Conservation (phyloP, 305 asterid genomes). For the Fraxinus xanthoxyloides region DNA sequence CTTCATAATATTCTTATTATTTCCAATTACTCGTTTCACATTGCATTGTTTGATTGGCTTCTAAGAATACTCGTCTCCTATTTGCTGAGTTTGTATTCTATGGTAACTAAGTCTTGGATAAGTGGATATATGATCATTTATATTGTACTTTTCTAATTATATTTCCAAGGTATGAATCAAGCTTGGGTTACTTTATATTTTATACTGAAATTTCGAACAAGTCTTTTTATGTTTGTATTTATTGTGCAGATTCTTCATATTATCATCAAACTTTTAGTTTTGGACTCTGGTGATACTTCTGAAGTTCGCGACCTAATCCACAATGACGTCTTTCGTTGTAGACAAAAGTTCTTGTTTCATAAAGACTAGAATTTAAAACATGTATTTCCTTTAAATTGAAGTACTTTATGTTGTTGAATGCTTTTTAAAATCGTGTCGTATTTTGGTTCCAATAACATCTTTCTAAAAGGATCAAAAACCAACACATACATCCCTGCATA, state of each 20-base stretch:
- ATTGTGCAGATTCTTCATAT: constrained; percentile 92
- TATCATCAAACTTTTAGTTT: constrained; percentile 77
- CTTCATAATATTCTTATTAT: neutral
- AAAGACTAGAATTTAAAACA: constrained; percentile 54
- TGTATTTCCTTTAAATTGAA: constrained; percentile 44
- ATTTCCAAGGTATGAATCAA: constrained; percentile 15
- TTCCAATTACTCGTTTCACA: neutral
- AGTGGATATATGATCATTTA: neutral
- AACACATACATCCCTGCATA: constrained; percentile 21
- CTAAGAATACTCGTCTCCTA: neutral
- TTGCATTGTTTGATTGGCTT: neutral
- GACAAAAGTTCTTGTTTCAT: constrained; percentile 58
- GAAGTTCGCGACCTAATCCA: constrained; percentile 45
- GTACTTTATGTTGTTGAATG: constrained; percentile 32
- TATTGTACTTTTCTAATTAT: constrained; percentile 9
- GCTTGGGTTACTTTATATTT: constrained; percentile 11
- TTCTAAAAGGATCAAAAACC: constrained; percentile 42
- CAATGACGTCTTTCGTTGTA: constrained; percentile 38
- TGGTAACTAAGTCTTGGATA: neutral
- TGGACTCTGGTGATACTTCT: constrained; percentile 71
- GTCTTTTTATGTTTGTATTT: constrained; percentile 64
- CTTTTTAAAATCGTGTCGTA: constrained; percentile 51
- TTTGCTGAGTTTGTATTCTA: neutral
- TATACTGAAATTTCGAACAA: constrained; percentile 27
- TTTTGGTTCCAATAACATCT: constrained; percentile 37